Conservation (phyloP, 805 yeast species). For the Clavispora santaluciae region DNA sequence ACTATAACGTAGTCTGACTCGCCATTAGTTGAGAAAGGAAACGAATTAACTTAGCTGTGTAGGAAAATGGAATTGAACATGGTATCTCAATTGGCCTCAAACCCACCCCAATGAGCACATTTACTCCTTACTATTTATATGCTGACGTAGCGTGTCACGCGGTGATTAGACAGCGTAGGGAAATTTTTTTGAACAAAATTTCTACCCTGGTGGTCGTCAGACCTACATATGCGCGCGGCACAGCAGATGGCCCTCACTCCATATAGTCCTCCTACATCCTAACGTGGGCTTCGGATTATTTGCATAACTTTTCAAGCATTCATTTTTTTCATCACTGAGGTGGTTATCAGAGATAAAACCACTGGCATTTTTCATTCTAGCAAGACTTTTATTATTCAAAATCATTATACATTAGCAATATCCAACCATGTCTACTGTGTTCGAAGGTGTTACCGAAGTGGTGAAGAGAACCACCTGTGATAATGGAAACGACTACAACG, state of each 20-base stretch:
- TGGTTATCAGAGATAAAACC: background rate
- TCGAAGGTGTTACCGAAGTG: conserved; percentile 3
- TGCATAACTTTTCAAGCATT: background rate
- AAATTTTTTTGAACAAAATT: background rate
- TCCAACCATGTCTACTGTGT: background rate
- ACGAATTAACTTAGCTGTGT: too few species aligned
- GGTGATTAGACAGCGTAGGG: background rate
- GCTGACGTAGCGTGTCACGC: too few species aligned
- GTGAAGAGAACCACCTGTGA: conserved; percentile 34
- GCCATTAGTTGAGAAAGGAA: too few species aligned
- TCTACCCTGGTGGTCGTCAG: background rate
- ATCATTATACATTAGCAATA: background rate
- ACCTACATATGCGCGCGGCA: background rate
- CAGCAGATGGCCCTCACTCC: background rate
- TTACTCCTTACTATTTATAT: too few species aligned
- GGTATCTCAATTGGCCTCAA: too few species aligned
- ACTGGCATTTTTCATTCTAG: background rate
- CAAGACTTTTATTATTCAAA: background rate
- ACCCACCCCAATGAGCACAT: too few species aligned
- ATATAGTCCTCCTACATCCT: background rate
- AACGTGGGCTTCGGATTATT: background rate
- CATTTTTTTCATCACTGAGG: background rate
- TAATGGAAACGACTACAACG: conserved; percentile 41
- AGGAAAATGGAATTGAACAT: too few species aligned
- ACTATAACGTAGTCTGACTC: too few species aligned